phyloP scores from a whole-genome alignment of 2,329 filamentous ascomycete genomes.

The Ophiostoma triangulosporum region DNA sequence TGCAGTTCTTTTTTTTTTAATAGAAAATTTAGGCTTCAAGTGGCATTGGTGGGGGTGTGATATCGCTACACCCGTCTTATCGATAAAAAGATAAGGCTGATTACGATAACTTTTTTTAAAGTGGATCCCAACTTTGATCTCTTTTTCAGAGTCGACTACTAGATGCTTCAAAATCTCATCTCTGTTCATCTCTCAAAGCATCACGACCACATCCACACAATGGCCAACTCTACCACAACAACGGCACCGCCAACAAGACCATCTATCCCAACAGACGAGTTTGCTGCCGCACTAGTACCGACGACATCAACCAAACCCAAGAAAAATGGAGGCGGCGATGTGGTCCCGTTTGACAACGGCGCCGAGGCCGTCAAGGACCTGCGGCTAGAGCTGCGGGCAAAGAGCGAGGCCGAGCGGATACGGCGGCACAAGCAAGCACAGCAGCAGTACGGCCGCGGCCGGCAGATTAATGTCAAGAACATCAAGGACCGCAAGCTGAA shows the following conservation, averaged over 20 bases:
- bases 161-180: not conserved
- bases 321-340: not conserved
- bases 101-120: constrained; percentile 8
- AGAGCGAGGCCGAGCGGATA: constrained; percentile 35
- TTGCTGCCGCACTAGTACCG: not conserved
- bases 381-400: constrained; percentile 38
- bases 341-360: constrained; percentile 28
- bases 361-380: constrained; percentile 35
- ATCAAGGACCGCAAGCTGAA: constrained; percentile 86
- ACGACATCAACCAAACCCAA: not conserved
- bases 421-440: constrained; percentile 49
- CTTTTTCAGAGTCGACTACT: not conserved
- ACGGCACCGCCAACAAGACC: not conserved
- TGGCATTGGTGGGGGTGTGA: not conserved
- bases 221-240: constrained; percentile 5
- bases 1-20: constrained; percentile 1
- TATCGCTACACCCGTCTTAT: not conserved
- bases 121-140: not conserved
- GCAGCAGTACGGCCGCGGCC: constrained; percentile 72
- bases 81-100: constrained; percentile 4
- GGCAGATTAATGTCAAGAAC: constrained; percentile 47
- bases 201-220: not conserved
- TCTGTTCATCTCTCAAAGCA: not conserved
- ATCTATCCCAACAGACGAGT: not conserved
- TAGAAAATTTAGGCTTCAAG: constrained; percentile 5